phyloP scores from a whole-genome alignment of 805 yeast genomes.

The Saturnispora ahearnii region DNA sequence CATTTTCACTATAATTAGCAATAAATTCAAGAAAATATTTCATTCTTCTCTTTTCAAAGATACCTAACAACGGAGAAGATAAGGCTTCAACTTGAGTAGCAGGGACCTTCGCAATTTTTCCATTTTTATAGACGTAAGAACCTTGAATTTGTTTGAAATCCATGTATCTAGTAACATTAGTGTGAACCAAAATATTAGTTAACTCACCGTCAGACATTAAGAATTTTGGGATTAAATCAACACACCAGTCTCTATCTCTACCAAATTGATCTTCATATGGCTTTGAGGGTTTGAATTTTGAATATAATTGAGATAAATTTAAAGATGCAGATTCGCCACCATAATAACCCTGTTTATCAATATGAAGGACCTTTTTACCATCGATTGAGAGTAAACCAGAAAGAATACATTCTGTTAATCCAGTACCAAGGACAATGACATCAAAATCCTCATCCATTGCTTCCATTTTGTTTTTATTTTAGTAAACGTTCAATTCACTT shows the following conservation, averaged over 20 bases:
- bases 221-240: constrained; percentile 93
- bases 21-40: constrained; percentile 85
- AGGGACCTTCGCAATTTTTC: constrained; percentile 91
- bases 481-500: not conserved
- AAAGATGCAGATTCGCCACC: constrained; percentile 91
- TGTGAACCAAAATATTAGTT: constrained; percentile 89
- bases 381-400: constrained; percentile 95
- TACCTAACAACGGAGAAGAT: constrained; percentile 85
- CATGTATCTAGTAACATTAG: constrained; percentile 90
- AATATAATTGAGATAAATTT: constrained; percentile 61
- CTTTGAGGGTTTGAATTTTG: constrained; percentile 78
- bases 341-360: constrained; percentile 92
- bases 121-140: constrained; percentile 83
- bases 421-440: constrained; percentile 88
- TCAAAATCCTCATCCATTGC: constrained; percentile 93
- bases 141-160: constrained; percentile 97
- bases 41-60: constrained; percentile 93
- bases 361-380: constrained; percentile 94
- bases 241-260: constrained; percentile 95
- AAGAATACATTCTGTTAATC: constrained; percentile 93
- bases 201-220: constrained; percentile 97
- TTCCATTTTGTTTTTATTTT: constrained; percentile 1
- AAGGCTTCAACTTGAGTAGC: constrained; percentile 87
- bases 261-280: constrained; percentile 67
- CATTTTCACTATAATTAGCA: constrained; percentile 71